Conservation (phyloP, 768 basidiomycete species). For the Russula ochroleuca region DNA sequence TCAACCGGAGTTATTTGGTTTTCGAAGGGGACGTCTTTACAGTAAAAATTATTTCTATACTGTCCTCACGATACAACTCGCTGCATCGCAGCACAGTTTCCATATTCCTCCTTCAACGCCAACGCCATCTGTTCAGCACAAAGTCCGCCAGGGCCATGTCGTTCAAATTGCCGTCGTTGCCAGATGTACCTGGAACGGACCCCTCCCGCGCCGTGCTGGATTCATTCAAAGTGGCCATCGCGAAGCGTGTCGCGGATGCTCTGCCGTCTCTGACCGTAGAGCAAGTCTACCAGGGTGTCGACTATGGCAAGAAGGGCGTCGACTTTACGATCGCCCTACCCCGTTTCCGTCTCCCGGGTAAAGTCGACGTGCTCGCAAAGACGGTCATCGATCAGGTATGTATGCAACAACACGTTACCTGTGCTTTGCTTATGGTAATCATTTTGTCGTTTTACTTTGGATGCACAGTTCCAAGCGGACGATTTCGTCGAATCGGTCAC, state of each 20-base stretch:
- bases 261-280: conserved; percentile 63
- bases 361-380: conserved; percentile 71
- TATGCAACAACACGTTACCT: not conserved
- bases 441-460: not conserved
- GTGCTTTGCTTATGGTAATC: not conserved
- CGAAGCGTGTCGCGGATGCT: conserved; percentile 61
- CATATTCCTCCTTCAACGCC: not conserved
- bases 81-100: conserved; percentile 21
- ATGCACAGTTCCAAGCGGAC: conserved; percentile 72
- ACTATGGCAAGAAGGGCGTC: conserved; percentile 89
- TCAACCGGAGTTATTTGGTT: not conserved
- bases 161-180: conserved; percentile 36
- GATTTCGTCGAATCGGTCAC: conserved; percentile 68
- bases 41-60: conserved; percentile 18
- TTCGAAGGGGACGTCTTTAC: not conserved
- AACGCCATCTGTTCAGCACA: conserved; percentile 1
- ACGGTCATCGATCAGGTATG: conserved; percentile 67
- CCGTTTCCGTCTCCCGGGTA: conserved; percentile 82
- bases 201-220: conserved; percentile 67
- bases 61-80: not conserved
- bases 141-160: conserved; percentile 2
- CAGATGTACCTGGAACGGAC: conserved; percentile 47
- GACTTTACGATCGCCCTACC: conserved; percentile 91
- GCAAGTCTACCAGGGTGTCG: conserved; percentile 78
- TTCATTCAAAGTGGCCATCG: conserved; percentile 77